Percentiles rank a stretch among this genome's conserved stretches.
These are phyloP conservation scores for Kwoniella heveanensis DNA, from an alignment of 768 basidiomycete genomes.

Conservation along the genomic window DNA sequence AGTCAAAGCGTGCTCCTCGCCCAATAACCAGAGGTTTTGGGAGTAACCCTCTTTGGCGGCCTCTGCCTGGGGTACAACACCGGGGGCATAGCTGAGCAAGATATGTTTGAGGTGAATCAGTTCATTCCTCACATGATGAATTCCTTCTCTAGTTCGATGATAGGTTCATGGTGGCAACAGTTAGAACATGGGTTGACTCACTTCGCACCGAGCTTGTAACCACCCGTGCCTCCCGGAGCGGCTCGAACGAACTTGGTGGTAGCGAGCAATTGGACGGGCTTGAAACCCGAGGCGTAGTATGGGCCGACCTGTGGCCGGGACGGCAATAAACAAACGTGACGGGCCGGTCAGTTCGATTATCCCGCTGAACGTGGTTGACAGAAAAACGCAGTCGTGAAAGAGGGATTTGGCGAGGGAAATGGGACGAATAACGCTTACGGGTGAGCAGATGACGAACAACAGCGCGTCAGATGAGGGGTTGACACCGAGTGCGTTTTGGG, in stretches of 20 bases:
- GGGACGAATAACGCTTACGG: slow-evolving; percentile 31
- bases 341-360: neutral
- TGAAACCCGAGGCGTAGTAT: slow-evolving; percentile 66
- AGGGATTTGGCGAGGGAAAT: no score
- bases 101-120: no score
- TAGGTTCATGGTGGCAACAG: neutral
- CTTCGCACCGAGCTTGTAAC: slow-evolving; percentile 72
- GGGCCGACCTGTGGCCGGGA: slow-evolving; percentile 15
- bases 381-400: no score
- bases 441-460: slow-evolving; percentile 76
- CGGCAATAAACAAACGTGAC: neutral
- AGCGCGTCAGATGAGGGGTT: slow-evolving; percentile 75
- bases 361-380: no score
- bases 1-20: slow-evolving; percentile 63
- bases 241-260: slow-evolving; percentile 83
- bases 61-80: slow-evolving; percentile 71
- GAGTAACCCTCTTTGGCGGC: slow-evolving; percentile 71
- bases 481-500: slow-evolving; percentile 65
- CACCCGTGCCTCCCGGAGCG: slow-evolving; percentile 86
- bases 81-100: slow-evolving; percentile 69
- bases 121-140: no score
- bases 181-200: slow-evolving; percentile 20
- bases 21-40: slow-evolving; percentile 77
- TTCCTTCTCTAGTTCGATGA: no score
- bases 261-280: slow-evolving; percentile 83